Conservation (phyloP, 2,329 filamentous ascomycete species). For the Aspergillus transmontanensis region DNA sequence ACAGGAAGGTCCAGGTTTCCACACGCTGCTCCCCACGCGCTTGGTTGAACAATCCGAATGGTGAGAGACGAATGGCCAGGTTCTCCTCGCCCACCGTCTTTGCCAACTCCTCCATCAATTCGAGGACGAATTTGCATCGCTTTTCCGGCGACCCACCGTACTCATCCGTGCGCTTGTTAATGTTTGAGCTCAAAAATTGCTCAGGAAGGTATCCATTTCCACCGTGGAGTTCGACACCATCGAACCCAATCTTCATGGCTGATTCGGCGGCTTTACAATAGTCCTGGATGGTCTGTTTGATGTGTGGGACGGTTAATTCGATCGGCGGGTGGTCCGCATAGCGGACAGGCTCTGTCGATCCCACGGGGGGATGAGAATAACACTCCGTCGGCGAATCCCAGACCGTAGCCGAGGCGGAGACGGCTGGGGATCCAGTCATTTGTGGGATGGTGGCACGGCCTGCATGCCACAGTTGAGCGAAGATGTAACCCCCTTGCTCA, state of each 20-base stretch:
- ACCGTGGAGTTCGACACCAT: constrained; percentile 54
- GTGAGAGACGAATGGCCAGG: constrained; percentile 50
- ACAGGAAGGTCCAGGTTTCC: constrained; percentile 57
- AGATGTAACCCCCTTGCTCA: constrained; percentile 53
- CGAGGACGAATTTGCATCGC: constrained; percentile 58
- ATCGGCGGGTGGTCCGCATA: constrained; percentile 49
- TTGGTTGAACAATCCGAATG: constrained; percentile 57
- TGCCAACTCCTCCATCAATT: constrained; percentile 54
- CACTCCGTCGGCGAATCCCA: constrained; percentile 50
- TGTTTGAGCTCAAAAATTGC: constrained; percentile 54
- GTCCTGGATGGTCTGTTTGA: constrained; percentile 47
- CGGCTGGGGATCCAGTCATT: constrained; percentile 42
- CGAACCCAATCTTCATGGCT: constrained; percentile 59
- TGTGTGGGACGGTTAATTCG: constrained; percentile 49
- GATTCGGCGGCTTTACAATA: constrained; percentile 50
- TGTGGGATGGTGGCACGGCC: constrained; percentile 50
- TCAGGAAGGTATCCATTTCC: constrained; percentile 57
- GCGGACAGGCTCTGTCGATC: constrained; percentile 36
- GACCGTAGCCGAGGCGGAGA: constrained; percentile 47
- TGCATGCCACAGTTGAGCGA: constrained; percentile 46
- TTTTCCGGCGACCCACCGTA: constrained; percentile 57
- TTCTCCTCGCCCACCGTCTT: constrained; percentile 50
- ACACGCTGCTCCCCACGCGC: constrained; percentile 53
- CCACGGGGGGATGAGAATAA: constrained; percentile 44
- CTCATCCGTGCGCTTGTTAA: constrained; percentile 53